Conservation (phyloP, 805 yeast genomes). For the Teunomyces kruisii region DNA sequence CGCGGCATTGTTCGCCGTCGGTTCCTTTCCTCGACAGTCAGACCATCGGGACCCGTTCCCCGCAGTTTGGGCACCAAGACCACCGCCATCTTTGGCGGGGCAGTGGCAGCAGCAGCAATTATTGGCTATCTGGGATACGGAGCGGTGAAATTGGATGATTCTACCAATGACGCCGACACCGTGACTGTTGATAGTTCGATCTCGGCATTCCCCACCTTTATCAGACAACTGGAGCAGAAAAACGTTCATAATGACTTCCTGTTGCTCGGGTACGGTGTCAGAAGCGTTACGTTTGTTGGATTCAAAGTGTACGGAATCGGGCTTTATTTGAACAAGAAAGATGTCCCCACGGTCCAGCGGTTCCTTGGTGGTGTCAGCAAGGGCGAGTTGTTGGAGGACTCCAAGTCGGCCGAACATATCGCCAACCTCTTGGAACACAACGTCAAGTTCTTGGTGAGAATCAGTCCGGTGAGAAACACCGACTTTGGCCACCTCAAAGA, state of each 20-base stretch:
- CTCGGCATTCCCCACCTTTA: constrained; percentile 45
- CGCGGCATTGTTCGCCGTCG: not conserved
- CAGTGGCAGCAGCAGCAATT: not conserved
- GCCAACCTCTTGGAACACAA: constrained; percentile 57
- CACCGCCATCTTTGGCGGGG: constrained; percentile 2
- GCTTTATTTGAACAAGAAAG: constrained; percentile 67
- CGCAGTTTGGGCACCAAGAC: not conserved
- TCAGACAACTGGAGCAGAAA: constrained; percentile 7
- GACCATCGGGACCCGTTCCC: not conserved
- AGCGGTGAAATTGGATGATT: constrained; percentile 9
- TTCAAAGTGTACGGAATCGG: constrained; percentile 90
- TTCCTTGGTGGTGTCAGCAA: not conserved
- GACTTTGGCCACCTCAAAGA: constrained; percentile 88
- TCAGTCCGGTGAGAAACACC: constrained; percentile 86
- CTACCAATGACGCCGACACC: constrained; percentile 14
- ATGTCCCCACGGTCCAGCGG: constrained; percentile 26
- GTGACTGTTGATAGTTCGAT: constrained; percentile 51
- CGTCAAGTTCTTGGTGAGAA: constrained; percentile 66
- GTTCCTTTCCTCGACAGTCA: not conserved
- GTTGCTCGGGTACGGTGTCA: constrained; percentile 75
- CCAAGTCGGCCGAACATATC: constrained; percentile 52
- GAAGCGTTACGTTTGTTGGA: constrained; percentile 78
- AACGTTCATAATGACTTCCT: constrained; percentile 40
- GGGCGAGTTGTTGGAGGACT: constrained; percentile 42
- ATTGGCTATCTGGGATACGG: not conserved